phyloP scores from a whole-genome alignment of 2,329 filamentous ascomycete genomes.

The Cadophora luteo-olivacea region DNA sequence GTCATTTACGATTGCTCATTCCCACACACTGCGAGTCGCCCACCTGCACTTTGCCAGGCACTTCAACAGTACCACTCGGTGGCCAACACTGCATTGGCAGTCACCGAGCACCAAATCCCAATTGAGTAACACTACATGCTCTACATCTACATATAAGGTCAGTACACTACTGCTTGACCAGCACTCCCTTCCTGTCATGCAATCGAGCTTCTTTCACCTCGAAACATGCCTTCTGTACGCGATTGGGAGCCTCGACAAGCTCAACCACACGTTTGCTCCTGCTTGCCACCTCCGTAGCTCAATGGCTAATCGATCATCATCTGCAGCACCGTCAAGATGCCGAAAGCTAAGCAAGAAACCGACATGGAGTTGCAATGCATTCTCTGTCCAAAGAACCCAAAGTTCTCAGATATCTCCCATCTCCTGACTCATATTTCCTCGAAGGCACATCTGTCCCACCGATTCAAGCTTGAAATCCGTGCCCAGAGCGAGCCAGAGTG shows the following conservation, averaged over 20 bases:
- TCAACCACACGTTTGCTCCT: slow-evolving; percentile 2
- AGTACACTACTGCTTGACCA: not conserved
- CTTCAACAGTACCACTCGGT: not conserved
- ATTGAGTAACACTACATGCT: not conserved
- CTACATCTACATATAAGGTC: slow-evolving; percentile 8
- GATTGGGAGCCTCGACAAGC: slow-evolving; percentile 9
- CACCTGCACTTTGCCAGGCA: slow-evolving; percentile 1
- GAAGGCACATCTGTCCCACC: slow-evolving; percentile 86
- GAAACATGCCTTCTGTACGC: not conserved
- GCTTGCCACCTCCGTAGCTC: slow-evolving; percentile 6
- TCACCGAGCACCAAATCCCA: not conserved
- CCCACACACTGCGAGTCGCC: slow-evolving; percentile 19
- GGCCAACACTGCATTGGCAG: not conserved
- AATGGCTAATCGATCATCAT: not conserved
- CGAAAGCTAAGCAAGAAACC: slow-evolving; percentile 31
- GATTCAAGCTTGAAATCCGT: slow-evolving; percentile 81
- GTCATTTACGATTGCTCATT: slow-evolving; percentile 41
- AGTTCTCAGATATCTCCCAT: slow-evolving; percentile 90
- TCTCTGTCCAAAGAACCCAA: slow-evolving; percentile 80
- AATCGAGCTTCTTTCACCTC: not conserved
- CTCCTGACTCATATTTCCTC: slow-evolving; percentile 91
- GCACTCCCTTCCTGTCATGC: not conserved
- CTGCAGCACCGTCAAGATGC: slow-evolving; percentile 31
- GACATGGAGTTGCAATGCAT: slow-evolving; percentile 76
- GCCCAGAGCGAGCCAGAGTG: slow-evolving; percentile 71